phyloP scores from a whole-genome alignment of 1,284 basidiomycete species.

The Apiotrichum gamsii region DNA sequence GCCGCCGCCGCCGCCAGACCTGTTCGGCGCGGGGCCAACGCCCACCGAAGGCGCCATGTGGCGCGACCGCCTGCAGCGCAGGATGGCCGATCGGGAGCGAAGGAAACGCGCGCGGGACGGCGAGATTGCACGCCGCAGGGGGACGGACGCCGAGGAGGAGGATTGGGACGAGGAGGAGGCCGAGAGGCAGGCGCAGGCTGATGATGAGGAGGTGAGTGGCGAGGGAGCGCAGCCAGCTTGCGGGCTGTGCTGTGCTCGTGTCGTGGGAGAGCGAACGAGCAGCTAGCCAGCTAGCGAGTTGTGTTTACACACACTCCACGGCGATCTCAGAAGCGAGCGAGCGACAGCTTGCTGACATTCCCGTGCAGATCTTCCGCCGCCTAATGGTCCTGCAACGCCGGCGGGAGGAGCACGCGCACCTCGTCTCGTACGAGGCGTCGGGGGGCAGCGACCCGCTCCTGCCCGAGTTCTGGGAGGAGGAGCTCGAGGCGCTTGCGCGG shows the following conservation, averaged over 20 bases:
- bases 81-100: conserved; percentile 33
- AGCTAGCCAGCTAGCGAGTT: no score
- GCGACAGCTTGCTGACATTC: conserved; percentile 1
- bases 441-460: conserved; percentile 33
- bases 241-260: no score
- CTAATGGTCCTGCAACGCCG: conserved; percentile 35
- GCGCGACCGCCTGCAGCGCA: conserved; percentile 29
- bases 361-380: conserved; percentile 37
- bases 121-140: conserved; percentile 27
- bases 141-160: conserved; percentile 9
- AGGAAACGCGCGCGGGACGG: conserved; percentile 20
- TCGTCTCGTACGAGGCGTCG: conserved; percentile 34
- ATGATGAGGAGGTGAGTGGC: conserved; percentile 41
- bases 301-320: no score
- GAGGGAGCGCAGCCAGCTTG: background rate
- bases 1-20: conserved; percentile 10
- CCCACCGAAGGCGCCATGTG: conserved; percentile 37
- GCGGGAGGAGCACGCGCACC: conserved; percentile 25
- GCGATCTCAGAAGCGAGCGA: no score
- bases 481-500: conserved; percentile 14
- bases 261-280: no score
- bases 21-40: conserved; percentile 32
- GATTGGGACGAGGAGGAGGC: conserved; percentile 32
- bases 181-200: conserved; percentile 32
- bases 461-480: conserved; percentile 40